Base-by-base conservation (phyloP, 2,329 filamentous ascomycete species). In the Hypomyces perniciosus region DNA sequence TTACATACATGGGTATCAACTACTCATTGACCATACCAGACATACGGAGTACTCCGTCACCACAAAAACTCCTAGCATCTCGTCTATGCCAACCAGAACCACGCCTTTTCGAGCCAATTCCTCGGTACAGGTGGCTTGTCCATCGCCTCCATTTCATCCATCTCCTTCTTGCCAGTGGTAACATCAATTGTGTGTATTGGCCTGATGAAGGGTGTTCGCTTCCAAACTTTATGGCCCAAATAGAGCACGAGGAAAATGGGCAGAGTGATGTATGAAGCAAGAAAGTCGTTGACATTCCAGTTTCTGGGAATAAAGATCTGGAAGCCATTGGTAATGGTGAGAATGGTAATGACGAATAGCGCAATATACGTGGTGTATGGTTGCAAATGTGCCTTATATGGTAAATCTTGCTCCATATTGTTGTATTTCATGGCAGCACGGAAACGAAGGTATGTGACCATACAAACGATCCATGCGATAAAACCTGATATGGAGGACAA, bases 251-350 rank as follows among this genome's bases (percentile, higher is more conserved):
- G 56, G 65, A 87, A 86, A 57, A 76, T 78, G 42, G 74, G 83
- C 0, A 85, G 70, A 8, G 75, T 85, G 60, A 87, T 73, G 59
- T 84, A 90, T 59, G 69, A 75, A 0, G 80, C 78, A n/a, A 85
- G 53, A 60, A 93, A 93, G 59, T 74, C 74, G 5, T 75, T 72
- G 0, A 76, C 77, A 12, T 73, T 78, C 78, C 83, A 92, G 29
- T 83, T 73, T 6, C 73, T 69, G 0, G 81, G 79, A 64, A 85
- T 85, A 64, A 92, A 91, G 10, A 86, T 79, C 34, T 83, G 78
- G 67, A 90, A 92, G 1, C 86, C 88, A 59, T 89, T 89, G 58
- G 88, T 84, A 3, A 91, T 67, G 1, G 77, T 80, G n/a, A 91
- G 72, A 28, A 88, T 68, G 3, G 66, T 63, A 48, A 89, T 77